Conservation (phyloP, 129 eudicot species). For the Gnaphalium uliginosum region DNA sequence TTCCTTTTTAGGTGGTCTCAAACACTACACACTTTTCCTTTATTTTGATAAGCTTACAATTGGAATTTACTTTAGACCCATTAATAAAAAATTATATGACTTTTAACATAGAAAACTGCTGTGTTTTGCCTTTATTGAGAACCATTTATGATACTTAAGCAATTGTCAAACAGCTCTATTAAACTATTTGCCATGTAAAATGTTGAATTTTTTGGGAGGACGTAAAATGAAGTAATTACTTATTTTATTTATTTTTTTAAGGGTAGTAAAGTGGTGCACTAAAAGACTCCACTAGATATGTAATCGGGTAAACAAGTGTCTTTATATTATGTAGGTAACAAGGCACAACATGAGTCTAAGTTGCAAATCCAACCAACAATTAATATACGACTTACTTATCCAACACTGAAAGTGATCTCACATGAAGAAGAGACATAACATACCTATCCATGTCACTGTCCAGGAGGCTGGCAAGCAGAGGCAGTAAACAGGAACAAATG, state of each 20-base stretch:
- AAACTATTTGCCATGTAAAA: neutral
- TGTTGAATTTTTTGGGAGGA: neutral
- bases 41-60: neutral
- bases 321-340: neutral
- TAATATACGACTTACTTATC: neutral
- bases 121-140: neutral
- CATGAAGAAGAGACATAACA: neutral
- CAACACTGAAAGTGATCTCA: neutral
- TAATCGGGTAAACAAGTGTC: neutral
- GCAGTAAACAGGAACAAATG: constrained; percentile 72
- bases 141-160: neutral
- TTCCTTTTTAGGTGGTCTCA: neutral
- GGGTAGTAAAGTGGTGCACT: neutral
- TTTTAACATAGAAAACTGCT: neutral
- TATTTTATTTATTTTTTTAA: neutral
- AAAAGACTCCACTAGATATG: neutral
- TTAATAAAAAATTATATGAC: neutral
- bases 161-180: neutral
- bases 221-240: neutral
- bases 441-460: constrained; percentile 93
- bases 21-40: neutral
- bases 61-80: neutral
- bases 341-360: neutral
- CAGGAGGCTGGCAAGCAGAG: constrained; percentile 68
- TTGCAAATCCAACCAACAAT: neutral